Evolutionary conservation across 768 basidiomycete genomes (phyloP), one percentile per base, ranked within the genome.

Genomic region (Austroboletus eburneus): DNA sequence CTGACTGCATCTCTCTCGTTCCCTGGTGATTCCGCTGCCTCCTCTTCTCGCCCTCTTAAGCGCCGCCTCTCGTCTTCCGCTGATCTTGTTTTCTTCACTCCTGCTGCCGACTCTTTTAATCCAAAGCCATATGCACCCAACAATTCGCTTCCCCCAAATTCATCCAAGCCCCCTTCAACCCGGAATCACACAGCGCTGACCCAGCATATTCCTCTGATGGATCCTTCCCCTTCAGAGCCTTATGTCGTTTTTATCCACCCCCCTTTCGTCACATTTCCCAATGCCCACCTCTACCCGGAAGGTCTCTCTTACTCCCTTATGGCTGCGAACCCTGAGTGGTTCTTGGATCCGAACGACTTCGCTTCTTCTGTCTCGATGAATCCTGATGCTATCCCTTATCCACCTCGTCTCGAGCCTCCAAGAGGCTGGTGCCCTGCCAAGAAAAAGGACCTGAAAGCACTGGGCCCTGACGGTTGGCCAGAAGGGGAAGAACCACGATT

Each of bases 371-470:
- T 66, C 39, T 74, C 72, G 42, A 63, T 66, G 34, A 77, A 78
- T 59, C 63, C 74, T 5, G 64, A 69, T 42, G 79, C 79, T n/a
- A 76, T 87, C 16, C 67, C 80, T 14, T 91, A 91, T 62, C 88
- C 88, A 12, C 72, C 84, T 32, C 75, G 79, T 61, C 78, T 91
- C 12, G 88, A 91, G 62, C 88, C 88, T 23, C 88, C 88, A 13
- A 73, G 88, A 45, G 88, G 88, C 23, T 91, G 88, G 88, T 88
- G 86, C 58, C 85, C 85, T 22, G 77, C 87, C n/a, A 88, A 83
- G 71, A 88, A 87, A 66, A 87, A 85, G 57, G 85, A 86, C 54
- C 65, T 83, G 20, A 85, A 81, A 59, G 84, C 83, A 33, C 72
- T 80, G 42, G 84, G 83, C 20, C 55, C 71, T 9, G 84, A 85